Evolutionary conservation across 2,329 filamentous ascomycete genomes (phyloP).

Genomic region (Apiospora marii): DNA sequence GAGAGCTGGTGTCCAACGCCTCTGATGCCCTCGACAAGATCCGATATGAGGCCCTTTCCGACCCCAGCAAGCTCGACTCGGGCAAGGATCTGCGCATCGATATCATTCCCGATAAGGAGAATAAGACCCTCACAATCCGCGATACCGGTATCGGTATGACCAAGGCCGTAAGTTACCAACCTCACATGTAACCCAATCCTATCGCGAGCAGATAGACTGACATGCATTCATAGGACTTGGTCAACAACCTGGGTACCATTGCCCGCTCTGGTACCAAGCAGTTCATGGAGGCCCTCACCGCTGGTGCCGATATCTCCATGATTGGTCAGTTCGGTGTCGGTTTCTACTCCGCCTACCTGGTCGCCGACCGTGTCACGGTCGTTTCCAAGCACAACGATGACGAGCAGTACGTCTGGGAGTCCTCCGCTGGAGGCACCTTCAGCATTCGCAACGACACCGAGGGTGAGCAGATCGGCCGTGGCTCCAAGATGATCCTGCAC

Average conservation of each 20-base stretch:
- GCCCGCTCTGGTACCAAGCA: constrained; percentile 99
- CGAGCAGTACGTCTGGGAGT: constrained; percentile 99
- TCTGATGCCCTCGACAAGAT: constrained; percentile 99
- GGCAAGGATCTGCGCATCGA: constrained; percentile 99
- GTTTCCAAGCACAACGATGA: constrained; percentile 99
- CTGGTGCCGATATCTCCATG: constrained; percentile 99
- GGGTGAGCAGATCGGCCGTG: constrained; percentile 88
- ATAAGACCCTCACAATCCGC: constrained; percentile 95
- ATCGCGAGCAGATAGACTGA: constrained; percentile 44
- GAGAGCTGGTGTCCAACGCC: constrained; percentile 98
- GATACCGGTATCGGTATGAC: constrained; percentile 99
- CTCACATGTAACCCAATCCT: neutral
- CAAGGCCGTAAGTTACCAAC: constrained; percentile 82
- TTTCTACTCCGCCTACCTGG: constrained; percentile 99
- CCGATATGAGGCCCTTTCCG: constrained; percentile 96
- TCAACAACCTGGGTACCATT: constrained; percentile 99
- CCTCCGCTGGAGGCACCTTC: constrained; percentile 96
- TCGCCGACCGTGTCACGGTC: constrained; percentile 95
- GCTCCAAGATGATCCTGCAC: constrained; percentile 98
- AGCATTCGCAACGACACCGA: constrained; percentile 90
- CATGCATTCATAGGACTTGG: constrained; percentile 74
- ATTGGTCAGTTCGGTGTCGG: constrained; percentile 99
- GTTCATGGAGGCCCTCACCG: constrained; percentile 99
- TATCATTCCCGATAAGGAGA: constrained; percentile 97
- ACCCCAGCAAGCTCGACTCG: constrained; percentile 95